Conservation (phyloP, 2,329 filamentous ascomycete genomes). For the Fusarium sp. region DNA sequence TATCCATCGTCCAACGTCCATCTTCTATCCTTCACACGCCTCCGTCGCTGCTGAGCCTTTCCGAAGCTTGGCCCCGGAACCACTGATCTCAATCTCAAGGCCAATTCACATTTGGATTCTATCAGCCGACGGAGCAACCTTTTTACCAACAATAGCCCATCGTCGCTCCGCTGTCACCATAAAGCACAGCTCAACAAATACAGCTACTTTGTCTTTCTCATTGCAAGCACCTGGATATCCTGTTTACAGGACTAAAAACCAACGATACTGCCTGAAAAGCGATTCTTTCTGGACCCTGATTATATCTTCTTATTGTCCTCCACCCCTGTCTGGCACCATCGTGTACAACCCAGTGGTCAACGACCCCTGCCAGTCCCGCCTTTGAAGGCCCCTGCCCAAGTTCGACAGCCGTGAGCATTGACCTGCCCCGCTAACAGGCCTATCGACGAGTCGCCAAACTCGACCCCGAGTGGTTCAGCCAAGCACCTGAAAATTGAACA, state of each 20-base stretch:
- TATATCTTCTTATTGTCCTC: constrained; percentile 7
- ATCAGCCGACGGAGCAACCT: background rate
- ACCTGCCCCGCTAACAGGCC: constrained; percentile 40
- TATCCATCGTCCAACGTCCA: constrained; percentile 31
- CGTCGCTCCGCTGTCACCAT: background rate
- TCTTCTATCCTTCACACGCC: constrained; percentile 3
- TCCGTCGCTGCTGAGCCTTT: background rate
- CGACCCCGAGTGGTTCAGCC: constrained; percentile 28
- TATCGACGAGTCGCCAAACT: constrained; percentile 29
- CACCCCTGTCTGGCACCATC: constrained; percentile 30
- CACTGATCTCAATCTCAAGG: background rate
- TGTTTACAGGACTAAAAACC: background rate
- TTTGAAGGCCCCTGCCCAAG: constrained; percentile 25
- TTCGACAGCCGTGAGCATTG: constrained; percentile 40
- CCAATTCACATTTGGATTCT: background rate
- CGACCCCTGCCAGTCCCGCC: constrained; percentile 34
- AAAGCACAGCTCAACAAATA: background rate
- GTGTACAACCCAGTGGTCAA: constrained; percentile 20
- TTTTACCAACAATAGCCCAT: background rate
- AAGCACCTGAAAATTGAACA: constrained; percentile 34
- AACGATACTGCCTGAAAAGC: constrained; percentile 9
- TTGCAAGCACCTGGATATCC: background rate
- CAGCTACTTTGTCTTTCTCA: background rate
- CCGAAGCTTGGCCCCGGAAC: background rate
- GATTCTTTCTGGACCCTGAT: constrained; percentile 35